Evolutionary conservation across 176 grass and related monocot species (phyloP).

Genomic region (Rhynchospora tenuis): DNA sequence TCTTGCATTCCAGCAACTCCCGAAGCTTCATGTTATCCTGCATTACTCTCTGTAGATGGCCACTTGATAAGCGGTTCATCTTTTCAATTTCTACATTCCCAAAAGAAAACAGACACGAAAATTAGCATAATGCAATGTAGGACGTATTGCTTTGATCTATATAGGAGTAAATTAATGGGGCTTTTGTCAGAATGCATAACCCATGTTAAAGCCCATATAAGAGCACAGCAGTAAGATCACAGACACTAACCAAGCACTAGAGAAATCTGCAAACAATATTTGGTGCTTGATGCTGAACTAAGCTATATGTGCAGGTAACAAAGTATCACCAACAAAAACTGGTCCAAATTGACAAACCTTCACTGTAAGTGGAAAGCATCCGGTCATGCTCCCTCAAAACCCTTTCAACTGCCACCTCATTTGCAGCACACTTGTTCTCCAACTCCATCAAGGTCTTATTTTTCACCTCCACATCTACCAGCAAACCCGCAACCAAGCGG

Average conservation of each 20-base stretch:
- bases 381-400: not conserved
- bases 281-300: not conserved
- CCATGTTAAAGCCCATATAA: not conserved
- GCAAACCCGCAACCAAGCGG: not conserved
- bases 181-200: not conserved
- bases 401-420: constrained; percentile 7
- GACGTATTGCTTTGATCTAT: not conserved
- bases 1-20: constrained; percentile 3
- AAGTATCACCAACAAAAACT: not conserved
- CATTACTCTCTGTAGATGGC: constrained; percentile 13
- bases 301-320: not conserved
- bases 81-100: constrained; percentile 5
- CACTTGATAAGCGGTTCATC: constrained; percentile 17
- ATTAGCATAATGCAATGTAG: not conserved
- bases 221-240: not conserved
- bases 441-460: constrained; percentile 1
- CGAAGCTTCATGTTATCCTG: constrained; percentile 16
- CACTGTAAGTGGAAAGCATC: constrained; percentile 3
- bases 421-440: constrained; percentile 11
- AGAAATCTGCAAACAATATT: not conserved
- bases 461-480: constrained; percentile 1
- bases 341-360: constrained; percentile 7
- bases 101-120: not conserved
- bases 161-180: not conserved
- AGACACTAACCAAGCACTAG: not conserved